Evolutionary conservation across 768 basidiomycete species (phyloP).

Genomic region (Clitopilus passeckerianus): DNA sequence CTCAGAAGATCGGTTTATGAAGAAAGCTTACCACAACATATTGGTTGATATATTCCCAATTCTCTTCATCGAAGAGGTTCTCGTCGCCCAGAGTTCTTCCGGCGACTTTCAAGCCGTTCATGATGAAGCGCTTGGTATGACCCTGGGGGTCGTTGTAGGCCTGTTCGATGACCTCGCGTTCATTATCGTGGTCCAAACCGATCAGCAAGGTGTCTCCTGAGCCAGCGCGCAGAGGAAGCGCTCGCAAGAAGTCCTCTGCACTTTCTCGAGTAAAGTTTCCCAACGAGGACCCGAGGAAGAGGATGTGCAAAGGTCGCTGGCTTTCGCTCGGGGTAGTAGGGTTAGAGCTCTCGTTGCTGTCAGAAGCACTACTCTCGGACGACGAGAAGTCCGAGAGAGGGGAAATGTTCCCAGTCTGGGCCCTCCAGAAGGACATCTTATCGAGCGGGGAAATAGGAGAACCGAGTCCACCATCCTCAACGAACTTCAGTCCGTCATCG

Average conservation of each 20-base stretch:
- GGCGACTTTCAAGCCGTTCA: constrained; percentile 77
- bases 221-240: constrained; percentile 71
- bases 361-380: constrained; percentile 17
- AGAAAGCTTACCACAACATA: constrained; percentile 35
- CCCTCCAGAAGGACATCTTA: constrained; percentile 16
- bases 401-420: background rate
- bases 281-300: constrained; percentile 89
- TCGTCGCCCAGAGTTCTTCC: constrained; percentile 67
- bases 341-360: constrained; percentile 18
- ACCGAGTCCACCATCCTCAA: constrained; percentile 59
- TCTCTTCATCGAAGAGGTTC: constrained; percentile 51
- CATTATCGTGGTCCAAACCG: constrained; percentile 86
- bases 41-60: constrained; percentile 75
- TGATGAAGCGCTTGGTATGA: constrained; percentile 70
- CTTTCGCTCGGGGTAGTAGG: constrained; percentile 45
- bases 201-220: constrained; percentile 81
- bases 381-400: constrained; percentile 32
- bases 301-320: constrained; percentile 63
- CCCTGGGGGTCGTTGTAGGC: constrained; percentile 87
- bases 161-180: constrained; percentile 61
- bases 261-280: constrained; percentile 82
- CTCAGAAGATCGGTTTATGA: constrained; percentile 1
- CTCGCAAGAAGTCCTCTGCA: constrained; percentile 68
- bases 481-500: constrained; percentile 80
- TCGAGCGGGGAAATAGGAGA: constrained; percentile 8